Base-by-base conservation (phyloP, 148 eudicot genomes). In the Amaranthus hypochondriacus region DNA sequence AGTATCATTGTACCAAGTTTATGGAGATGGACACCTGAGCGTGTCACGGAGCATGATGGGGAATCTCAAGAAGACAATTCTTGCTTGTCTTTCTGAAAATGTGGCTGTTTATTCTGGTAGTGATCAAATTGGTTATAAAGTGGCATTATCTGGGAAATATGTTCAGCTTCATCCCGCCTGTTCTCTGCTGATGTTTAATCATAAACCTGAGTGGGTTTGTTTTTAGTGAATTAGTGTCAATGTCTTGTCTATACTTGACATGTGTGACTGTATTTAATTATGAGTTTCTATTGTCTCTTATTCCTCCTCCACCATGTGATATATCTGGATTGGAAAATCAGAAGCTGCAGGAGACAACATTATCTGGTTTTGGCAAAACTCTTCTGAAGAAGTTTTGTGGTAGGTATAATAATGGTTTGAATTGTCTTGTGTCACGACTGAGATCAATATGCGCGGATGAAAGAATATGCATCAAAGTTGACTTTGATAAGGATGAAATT, bases 121-220 rank as follows among this genome's bases (percentile, higher is more conserved):
- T 80, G 96, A 90, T 82, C 78, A 84, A 49, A 93, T 92, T 71
- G 99, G 97, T 5, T 95, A 95, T 86, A 85, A 86, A 79, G 93
- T 95, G 64, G 97, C 96, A 62, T 81, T 80, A 77, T 82, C 93
- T 60, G 91, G 96, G 70, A 82, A 86, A 69, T 83, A 88, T 81
- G 83, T 90, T 66, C 88, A 78, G 44, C 84, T 95, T 71, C 97
- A 95, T 85, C 99, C 97, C 79, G 84, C 94, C 39, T 90, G 92
- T 83, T 92, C 97, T 21, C 81, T 95, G 71, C 82, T 85, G n/a
- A 83, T 79, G 78, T 90, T 95, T 73, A 81, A 82, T 71, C 81
- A 85, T 66, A 86, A 89, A 76, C 96, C 97, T 71, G 75, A 71
- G 57, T 95, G 99, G 99, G 92, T 95, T 95, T 58, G 94, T 95